Percentiles rank a stretch among this genome's conserved stretches.
Evolutionary conservation across 257 asterid genomes (phyloP).

Genomic region (Solanum neorickii): DNA sequence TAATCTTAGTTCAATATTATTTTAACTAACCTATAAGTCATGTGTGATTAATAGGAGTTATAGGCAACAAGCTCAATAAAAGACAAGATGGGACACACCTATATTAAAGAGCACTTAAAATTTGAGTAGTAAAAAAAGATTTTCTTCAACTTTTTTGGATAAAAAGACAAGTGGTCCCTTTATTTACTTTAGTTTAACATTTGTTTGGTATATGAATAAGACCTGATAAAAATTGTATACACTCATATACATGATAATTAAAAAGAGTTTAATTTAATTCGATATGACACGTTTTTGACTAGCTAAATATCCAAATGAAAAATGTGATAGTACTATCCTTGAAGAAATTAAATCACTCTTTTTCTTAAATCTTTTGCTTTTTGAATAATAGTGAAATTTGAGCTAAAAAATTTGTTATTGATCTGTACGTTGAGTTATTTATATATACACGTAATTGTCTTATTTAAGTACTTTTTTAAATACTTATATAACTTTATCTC

Average conservation of each 20-base stretch:
- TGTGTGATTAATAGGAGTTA: not conserved
- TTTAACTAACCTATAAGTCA: not conserved
- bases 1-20: not conserved
- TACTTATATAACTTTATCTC: not conserved
- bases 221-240: not conserved
- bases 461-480: not conserved
- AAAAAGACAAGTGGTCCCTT: not conserved
- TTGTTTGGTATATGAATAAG: not conserved
- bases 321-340: not conserved
- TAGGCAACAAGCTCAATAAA: not conserved
- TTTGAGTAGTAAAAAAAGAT: not conserved
- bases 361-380: not conserved
- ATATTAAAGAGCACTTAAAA: not conserved
- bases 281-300: not conserved
- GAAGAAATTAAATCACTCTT: not conserved
- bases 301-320: not conserved
- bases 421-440: not conserved
- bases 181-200: not conserved
- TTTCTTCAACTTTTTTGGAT: not conserved
- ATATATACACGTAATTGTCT: fast-evolving
- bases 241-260: not conserved
- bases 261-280: not conserved
- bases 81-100: not conserved
- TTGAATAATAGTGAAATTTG: not conserved
- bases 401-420: not conserved